Percentiles rank a stretch among this genome's conserved stretches.
Evolutionary conservation across 441 rosid species (phyloP).

Genomic region (Isatis lusitanica): DNA sequence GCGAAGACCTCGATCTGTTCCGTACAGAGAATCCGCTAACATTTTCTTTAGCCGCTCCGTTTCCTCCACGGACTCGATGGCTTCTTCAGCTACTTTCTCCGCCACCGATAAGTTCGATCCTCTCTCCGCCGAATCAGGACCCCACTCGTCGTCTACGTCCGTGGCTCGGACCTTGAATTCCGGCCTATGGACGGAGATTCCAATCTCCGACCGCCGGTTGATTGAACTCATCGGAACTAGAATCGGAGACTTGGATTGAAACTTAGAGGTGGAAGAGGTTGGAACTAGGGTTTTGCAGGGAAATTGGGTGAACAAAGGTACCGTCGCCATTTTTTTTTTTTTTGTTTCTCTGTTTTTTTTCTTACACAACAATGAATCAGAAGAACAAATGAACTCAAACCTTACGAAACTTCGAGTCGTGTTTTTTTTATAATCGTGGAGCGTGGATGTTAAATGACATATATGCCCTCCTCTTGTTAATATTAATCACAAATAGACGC

Average conservation of each 20-base stretch:
- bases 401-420: not conserved
- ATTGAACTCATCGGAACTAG: conserved; percentile 4
- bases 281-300: conserved; percentile 46
- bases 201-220: conserved; percentile 6
- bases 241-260: conserved; percentile 34
- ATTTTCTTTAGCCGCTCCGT: conserved; percentile 58
- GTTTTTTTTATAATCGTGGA: not conserved
- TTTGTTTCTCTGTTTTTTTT: not conserved
- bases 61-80: conserved; percentile 47
- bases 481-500: not conserved
- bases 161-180: conserved; percentile 42
- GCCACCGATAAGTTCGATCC: conserved; percentile 48
- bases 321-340: conserved; percentile 51
- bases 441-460: not conserved
- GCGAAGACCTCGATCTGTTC: conserved; percentile 71
- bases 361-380: not conserved
- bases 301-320: conserved; percentile 47
- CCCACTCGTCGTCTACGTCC: conserved; percentile 48
- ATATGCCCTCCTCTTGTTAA: not conserved
- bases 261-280: conserved; percentile 16
- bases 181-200: conserved; percentile 28
- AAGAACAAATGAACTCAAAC: not conserved
- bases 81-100: conserved; percentile 43
- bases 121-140: conserved; percentile 32
- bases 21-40: conserved; percentile 68